Evolutionary conservation across 805 yeast species (phyloP).

Genomic region (Suhomyces kilbournensis): DNA sequence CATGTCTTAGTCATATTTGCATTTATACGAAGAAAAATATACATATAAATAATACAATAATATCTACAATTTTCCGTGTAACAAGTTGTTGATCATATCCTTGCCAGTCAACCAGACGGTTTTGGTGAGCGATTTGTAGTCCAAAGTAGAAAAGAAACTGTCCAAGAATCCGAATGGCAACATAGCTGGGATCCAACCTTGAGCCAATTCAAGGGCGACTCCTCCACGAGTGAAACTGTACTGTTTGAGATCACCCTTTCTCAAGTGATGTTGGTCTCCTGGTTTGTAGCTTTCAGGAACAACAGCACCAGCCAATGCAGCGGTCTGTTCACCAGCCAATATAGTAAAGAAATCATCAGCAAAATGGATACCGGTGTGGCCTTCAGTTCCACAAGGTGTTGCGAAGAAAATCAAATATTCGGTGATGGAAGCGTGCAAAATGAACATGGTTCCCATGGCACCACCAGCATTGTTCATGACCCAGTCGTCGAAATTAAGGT

Average conservation of each 20-base stretch:
- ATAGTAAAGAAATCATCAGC: slow-evolving; percentile 98
- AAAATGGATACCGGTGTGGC: slow-evolving; percentile 92
- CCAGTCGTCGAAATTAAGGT: slow-evolving; percentile 79
- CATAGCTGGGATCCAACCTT: slow-evolving; percentile 99
- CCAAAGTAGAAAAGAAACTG: slow-evolving; percentile 75
- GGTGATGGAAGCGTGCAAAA: slow-evolving; percentile 88
- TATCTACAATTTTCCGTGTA: slow-evolving; percentile 66
- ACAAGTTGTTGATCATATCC: slow-evolving; percentile 70
- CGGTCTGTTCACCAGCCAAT: slow-evolving; percentile 72
- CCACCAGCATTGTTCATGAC: slow-evolving; percentile 97
- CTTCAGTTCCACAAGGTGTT: slow-evolving; percentile 90
- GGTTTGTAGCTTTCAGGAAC: slow-evolving; percentile 73
- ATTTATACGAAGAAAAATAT: neutral
- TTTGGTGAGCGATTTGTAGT: slow-evolving; percentile 60
- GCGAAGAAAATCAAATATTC: slow-evolving; percentile 95
- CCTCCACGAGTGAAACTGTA: slow-evolving; percentile 79
- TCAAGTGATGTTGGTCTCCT: slow-evolving; percentile 82
- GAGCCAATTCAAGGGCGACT: slow-evolving; percentile 92
- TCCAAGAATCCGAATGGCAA: slow-evolving; percentile 92
- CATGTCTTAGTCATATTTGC: neutral
- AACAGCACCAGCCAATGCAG: slow-evolving; percentile 64
- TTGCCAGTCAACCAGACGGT: slow-evolving; percentile 74
- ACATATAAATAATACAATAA: neutral
- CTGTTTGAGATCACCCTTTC: slow-evolving; percentile 74
- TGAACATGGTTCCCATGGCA: slow-evolving; percentile 96